Conservation (phyloP, 2,329 filamentous ascomycete genomes). For the Colletotrichum gloeosporioides region DNA sequence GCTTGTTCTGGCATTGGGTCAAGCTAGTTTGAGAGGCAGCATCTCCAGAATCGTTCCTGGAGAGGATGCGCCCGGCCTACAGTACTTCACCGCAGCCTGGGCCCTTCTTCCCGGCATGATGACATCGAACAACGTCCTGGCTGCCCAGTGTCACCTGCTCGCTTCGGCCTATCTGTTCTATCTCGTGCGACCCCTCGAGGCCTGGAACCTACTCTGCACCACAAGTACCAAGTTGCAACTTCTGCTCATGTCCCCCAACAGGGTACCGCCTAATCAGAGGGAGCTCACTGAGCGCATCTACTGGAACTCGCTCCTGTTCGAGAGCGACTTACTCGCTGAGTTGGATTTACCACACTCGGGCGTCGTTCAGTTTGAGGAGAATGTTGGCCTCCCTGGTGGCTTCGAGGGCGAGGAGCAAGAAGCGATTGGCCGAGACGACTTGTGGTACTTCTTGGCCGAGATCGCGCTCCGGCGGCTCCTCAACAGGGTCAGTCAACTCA, state of each 20-base stretch:
- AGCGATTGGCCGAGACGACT: slow-evolving; percentile 73
- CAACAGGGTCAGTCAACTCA: slow-evolving; percentile 79
- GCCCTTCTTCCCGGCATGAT: slow-evolving; percentile 77
- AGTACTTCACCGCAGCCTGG: slow-evolving; percentile 85
- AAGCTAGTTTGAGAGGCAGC: slow-evolving; percentile 76
- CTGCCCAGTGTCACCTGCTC: slow-evolving; percentile 81
- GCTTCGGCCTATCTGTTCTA: slow-evolving; percentile 86
- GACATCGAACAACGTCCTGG: slow-evolving; percentile 79
- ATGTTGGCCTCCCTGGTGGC: slow-evolving; percentile 77
- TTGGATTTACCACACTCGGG: slow-evolving; percentile 83
- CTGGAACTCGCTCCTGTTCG: slow-evolving; percentile 83
- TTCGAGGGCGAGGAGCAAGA: slow-evolving; percentile 75
- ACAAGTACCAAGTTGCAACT: slow-evolving; percentile 84
- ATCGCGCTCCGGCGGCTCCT: slow-evolving; percentile 79
- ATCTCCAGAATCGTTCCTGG: slow-evolving; percentile 74
- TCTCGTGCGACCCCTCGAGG: slow-evolving; percentile 80
- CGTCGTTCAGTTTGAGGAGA: slow-evolving; percentile 82
- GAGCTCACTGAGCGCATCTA: slow-evolving; percentile 81
- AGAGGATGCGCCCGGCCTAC: slow-evolving; percentile 75
- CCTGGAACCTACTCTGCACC: slow-evolving; percentile 81
- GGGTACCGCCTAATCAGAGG: slow-evolving; percentile 72
- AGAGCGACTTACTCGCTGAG: slow-evolving; percentile 81
- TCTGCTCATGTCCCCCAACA: slow-evolving; percentile 74
- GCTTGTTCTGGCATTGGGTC: slow-evolving; percentile 77
- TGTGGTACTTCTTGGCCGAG: slow-evolving; percentile 88